Percentiles rank a stretch among this genome's conserved stretches.
Evolutionary conservation across 2,329 filamentous ascomycete genomes (phyloP).

Genomic region (Huntiella savannae): DNA sequence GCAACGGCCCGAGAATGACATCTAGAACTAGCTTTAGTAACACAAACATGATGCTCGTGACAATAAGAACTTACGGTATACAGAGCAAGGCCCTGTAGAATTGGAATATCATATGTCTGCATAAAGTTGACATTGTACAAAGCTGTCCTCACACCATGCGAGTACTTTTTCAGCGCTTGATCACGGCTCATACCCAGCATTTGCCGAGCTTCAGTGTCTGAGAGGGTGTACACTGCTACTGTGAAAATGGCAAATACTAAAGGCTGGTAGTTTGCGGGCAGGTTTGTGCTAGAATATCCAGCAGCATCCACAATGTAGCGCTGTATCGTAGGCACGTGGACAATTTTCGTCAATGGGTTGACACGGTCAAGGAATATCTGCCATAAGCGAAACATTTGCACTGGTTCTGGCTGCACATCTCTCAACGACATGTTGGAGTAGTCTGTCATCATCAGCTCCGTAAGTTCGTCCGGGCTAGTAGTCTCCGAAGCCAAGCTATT

Average conservation of each 20-base stretch:
- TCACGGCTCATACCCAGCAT: slow-evolving; percentile 31
- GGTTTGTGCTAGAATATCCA: slow-evolving; percentile 26
- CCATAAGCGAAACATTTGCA: slow-evolving; percentile 54
- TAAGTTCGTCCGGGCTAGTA: slow-evolving; percentile 31
- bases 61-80: slow-evolving; percentile 27
- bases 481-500: slow-evolving; percentile 30
- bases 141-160: slow-evolving; percentile 29
- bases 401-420: slow-evolving; percentile 42
- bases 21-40: slow-evolving; percentile 18
- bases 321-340: slow-evolving; percentile 54
- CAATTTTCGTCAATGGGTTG: slow-evolving; percentile 52
- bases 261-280: slow-evolving; percentile 40
- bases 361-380: slow-evolving; percentile 56
- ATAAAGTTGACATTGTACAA: slow-evolving; percentile 37
- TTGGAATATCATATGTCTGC: slow-evolving; percentile 36
- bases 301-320: slow-evolving; percentile 44
- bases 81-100: slow-evolving; percentile 38
- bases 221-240: slow-evolving; percentile 37
- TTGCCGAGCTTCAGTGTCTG: slow-evolving; percentile 33
- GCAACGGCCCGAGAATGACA: slow-evolving; percentile 37
- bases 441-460: slow-evolving; percentile 30
- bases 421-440: slow-evolving; percentile 22
- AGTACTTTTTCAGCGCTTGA: slow-evolving; percentile 31
- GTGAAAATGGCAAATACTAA: slow-evolving; percentile 48
- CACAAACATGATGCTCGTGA: neutral